A percentile compares a stretch with the other conserved stretches of the same genome.
phyloP scores from a whole-genome alignment of 177 flowering plant genomes.

The Vitis hybrid region DNA sequence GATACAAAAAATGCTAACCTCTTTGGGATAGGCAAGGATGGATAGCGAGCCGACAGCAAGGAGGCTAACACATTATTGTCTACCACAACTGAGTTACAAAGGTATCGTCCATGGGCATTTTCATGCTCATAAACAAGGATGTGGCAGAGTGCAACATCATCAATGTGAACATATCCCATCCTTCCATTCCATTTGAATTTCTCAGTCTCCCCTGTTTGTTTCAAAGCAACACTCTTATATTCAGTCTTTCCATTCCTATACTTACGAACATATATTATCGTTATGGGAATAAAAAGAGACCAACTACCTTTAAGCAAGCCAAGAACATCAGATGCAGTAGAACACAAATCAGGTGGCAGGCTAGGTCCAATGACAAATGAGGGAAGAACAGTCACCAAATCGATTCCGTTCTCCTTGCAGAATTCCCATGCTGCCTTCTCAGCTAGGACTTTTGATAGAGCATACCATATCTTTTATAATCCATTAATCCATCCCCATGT shows the following conservation, averaged over 20 bases:
- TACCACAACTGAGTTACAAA: constrained; percentile 52
- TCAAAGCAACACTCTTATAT: not conserved
- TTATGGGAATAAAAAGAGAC: not conserved
- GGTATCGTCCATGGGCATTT: constrained; percentile 64
- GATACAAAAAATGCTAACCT: too few species aligned
- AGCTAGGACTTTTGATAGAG: constrained; percentile 71
- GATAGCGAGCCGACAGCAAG: too few species aligned
- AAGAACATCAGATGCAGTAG: constrained; percentile 79
- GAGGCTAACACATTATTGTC: too few species aligned
- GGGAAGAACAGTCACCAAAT: constrained; percentile 82
- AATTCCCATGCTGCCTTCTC: constrained; percentile 92
- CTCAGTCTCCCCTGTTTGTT: constrained; percentile 55
- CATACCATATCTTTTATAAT: constrained; percentile 67
- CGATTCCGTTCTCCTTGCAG: constrained; percentile 59
- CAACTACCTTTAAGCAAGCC: constrained; percentile 68
- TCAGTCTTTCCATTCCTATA: too few species aligned
- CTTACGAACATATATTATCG: too few species aligned
- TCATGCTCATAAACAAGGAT: constrained; percentile 69
- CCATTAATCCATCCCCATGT: not conserved
- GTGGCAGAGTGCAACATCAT: constrained; percentile 82
- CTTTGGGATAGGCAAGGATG: too few species aligned
- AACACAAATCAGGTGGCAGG: constrained; percentile 58
- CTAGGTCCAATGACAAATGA: constrained; percentile 81
- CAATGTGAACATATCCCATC: constrained; percentile 94
- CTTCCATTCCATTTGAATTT: constrained; percentile 76